phyloP scores from a whole-genome alignment of 495 filamentous ascomycete genomes.

The Chaetomium fimeti region DNA sequence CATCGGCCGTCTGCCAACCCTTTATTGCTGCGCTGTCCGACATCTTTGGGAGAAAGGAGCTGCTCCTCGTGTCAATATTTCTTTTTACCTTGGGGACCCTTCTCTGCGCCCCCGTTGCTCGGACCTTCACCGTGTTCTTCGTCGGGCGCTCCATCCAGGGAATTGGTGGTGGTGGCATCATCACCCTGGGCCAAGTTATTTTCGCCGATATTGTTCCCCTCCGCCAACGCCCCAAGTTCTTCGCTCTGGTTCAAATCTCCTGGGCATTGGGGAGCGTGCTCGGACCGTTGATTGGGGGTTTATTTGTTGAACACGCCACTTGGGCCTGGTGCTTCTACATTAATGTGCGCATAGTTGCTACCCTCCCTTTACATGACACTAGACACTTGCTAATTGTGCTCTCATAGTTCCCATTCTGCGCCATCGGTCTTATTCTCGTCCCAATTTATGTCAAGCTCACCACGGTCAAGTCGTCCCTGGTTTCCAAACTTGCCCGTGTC shows the following conservation, averaged over 20 bases:
- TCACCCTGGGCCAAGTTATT: conserved; percentile 75
- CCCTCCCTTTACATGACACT: background rate
- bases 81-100: conserved; percentile 49
- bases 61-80: conserved; percentile 42
- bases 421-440: conserved; percentile 37
- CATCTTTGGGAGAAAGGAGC: conserved; percentile 52
- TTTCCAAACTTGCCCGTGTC: conserved; percentile 37
- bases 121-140: conserved; percentile 60
- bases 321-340: conserved; percentile 48
- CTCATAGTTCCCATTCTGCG: conserved; percentile 39
- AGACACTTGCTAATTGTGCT: too few species aligned
- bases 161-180: conserved; percentile 76
- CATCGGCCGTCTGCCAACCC: conserved; percentile 49
- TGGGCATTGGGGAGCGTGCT: conserved; percentile 74
- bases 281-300: conserved; percentile 73
- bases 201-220: conserved; percentile 55
- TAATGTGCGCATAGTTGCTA: conserved; percentile 27
- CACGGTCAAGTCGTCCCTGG: conserved; percentile 32
- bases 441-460: conserved; percentile 38
- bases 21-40: conserved; percentile 51
- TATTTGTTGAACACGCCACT: conserved; percentile 58
- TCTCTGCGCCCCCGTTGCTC: conserved; percentile 41
- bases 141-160: conserved; percentile 78
- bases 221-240: conserved; percentile 42
- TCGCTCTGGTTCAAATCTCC: conserved; percentile 41